Evolutionary conservation across 2,329 filamentous ascomycete genomes (phyloP), one percentile per base, ranked within the genome.

Genomic region (Fusarium coicis): DNA sequence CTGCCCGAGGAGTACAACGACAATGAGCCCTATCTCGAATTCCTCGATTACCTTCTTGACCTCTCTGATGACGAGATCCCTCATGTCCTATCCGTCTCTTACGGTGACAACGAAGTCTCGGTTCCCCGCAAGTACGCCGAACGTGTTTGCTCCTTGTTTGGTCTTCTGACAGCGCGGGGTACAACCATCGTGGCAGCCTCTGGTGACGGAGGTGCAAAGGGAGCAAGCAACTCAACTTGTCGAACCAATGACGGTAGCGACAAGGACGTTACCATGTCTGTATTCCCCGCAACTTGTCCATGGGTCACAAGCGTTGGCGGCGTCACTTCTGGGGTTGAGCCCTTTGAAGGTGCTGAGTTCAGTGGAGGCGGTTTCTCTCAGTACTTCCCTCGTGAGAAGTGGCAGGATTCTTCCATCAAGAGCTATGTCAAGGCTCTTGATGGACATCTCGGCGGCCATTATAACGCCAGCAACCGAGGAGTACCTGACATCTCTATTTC

Each of bases 291-390:
- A 1, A 87, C 87, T 1, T 94, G 92, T 74, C 92, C 91, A 0
- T 93, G 89, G 79, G 87, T 93, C 12, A 93, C 92, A 1, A 83
- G 87, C 5, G 88, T 93, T 3, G 92, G 92, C 11, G 91, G 88
- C 4, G 91, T 89, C 3, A 77, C 68, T 43, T 82, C 82, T 72
- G 73, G 72, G 4, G 72, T 74, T 7, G 77, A 81, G 8, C 83
- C 83, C 1, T 82, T 86, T 16, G 77, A 73, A 5, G 86, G 82
- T 5, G 83, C 86, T 4, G 73, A 72, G n/a, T 87, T 85, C 75
- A 87, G 84, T 58, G 81, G 83, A 7, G 86, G 88, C 12, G 88
- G 88, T 8, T 89, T 89, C 79, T 87, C 85, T 65, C 82, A 85
- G 64, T 85, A 85, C 73, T 90, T 88, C 70, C 21, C 74, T 3